A percentile compares a stretch with the other conserved stretches of the same genome.
Conservation (phyloP, 495 filamentous ascomycete species). For the Aspergillus sparsus region DNA sequence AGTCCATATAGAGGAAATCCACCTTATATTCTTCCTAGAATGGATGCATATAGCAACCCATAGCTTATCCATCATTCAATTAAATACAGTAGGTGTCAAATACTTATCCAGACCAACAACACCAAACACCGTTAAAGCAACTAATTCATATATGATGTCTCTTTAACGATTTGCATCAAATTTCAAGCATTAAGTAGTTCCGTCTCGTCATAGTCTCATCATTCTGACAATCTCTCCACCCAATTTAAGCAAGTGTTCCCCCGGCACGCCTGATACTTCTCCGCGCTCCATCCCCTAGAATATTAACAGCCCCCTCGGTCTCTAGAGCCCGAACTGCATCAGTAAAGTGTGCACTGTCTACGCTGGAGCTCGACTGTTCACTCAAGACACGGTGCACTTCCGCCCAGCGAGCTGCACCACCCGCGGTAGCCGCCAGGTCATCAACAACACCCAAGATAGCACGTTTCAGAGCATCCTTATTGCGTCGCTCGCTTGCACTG, state of each 20-base stretch:
- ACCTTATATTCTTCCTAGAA: not conserved
- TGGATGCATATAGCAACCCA: not conserved
- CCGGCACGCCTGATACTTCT: conserved; percentile 79
- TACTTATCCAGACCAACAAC: conserved; percentile 8
- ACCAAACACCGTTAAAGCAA: conserved; percentile 12
- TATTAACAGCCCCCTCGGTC: conserved; percentile 78
- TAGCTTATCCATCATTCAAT: not conserved
- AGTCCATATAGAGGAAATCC: too few species aligned
- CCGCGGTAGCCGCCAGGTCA: conserved; percentile 59
- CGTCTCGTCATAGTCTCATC: conserved; percentile 31
- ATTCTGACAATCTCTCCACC: not conserved
- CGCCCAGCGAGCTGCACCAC: conserved; percentile 67
- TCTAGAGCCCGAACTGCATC: conserved; percentile 79
- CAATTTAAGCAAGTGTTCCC: conserved; percentile 37
- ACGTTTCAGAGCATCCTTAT: conserved; percentile 81
- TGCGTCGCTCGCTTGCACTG: conserved; percentile 75
- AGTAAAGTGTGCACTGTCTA: conserved; percentile 77
- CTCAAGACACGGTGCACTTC: conserved; percentile 73
- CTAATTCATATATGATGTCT: not conserved
- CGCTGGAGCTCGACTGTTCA: conserved; percentile 70
- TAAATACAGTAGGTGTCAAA: conserved; percentile 2
- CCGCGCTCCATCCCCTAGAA: conserved; percentile 81
- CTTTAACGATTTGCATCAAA: conserved; percentile 11
- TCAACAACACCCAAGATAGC: conserved; percentile 74
- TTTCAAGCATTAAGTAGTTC: conserved; percentile 24